These are phyloP conservation scores for Citrus mangshanensis DNA, from an alignment of 345 rosid genomes.

Conservation along the genomic window DNA sequence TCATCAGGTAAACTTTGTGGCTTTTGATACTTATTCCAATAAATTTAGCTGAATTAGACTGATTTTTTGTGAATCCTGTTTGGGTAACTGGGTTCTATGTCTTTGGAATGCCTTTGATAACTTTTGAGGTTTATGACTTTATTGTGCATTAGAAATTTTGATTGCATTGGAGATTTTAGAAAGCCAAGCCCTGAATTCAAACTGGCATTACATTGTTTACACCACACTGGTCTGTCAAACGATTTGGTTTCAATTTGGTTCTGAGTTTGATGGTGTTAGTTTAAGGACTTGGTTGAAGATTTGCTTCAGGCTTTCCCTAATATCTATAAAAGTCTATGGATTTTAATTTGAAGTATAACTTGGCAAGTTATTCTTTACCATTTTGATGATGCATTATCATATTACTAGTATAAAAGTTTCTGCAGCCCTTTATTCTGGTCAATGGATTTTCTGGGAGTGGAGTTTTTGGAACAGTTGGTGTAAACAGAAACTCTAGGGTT, in stretches of 20 bases:
- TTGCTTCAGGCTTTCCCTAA: not conserved
- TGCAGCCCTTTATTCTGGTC: not conserved
- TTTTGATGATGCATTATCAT: not conserved
- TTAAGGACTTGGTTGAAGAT: not conserved
- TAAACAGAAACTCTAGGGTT: not conserved
- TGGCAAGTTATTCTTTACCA: not conserved
- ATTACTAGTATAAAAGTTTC: not conserved
- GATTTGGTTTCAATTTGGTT: not conserved
- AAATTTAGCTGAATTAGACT: not conserved
- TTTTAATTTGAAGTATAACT: not conserved
- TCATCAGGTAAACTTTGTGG: not conserved
- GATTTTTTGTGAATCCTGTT: not conserved
- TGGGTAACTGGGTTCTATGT: not conserved
- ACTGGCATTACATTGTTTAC: slow-evolving; percentile 3
- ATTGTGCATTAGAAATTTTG: not conserved
- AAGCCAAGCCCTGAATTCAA: not conserved
- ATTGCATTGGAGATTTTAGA: not conserved
- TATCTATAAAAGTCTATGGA: not conserved
- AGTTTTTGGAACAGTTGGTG: not conserved
- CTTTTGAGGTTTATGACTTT: not conserved
- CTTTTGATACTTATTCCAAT: not conserved
- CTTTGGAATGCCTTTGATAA: not conserved
- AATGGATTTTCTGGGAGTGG: not conserved
- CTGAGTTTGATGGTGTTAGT: not conserved
- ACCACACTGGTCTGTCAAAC: slow-evolving; percentile 2